Evolutionary conservation across 208 protist genomes (phyloP).

Genomic region (Trypanosomatidae sp.): DNA sequence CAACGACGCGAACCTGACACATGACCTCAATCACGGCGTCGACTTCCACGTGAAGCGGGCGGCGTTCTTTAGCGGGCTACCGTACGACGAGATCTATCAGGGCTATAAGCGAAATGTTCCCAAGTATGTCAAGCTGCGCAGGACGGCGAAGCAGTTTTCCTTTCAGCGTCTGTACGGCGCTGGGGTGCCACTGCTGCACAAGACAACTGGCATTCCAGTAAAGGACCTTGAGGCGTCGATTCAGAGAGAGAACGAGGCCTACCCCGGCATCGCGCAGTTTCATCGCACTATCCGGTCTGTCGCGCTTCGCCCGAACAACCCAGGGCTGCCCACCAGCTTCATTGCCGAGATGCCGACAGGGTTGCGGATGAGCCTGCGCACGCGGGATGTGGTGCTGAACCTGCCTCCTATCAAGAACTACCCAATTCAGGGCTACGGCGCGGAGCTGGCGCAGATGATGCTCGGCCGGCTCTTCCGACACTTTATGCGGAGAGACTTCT

Average conservation of each 20-base stretch:
- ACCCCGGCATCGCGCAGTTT: conserved; percentile 76
- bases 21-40: conserved; percentile 70
- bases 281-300: conserved; percentile 67
- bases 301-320: conserved; percentile 79
- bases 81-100: conserved; percentile 80
- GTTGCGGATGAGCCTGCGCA: conserved; percentile 69
- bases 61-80: conserved; percentile 78
- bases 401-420: conserved; percentile 89
- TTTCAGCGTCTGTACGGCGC: conserved; percentile 92
- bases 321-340: conserved; percentile 77
- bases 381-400: conserved; percentile 79
- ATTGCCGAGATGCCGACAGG: conserved; percentile 86
- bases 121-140: conserved; percentile 72
- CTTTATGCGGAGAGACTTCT: conserved; percentile 67
- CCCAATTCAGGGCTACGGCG: conserved; percentile 88
- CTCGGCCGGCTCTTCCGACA: conserved; percentile 78
- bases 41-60: conserved; percentile 91
- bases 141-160: conserved; percentile 88
- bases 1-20: conserved; percentile 58
- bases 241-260: conserved; percentile 64
- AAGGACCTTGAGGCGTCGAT: conserved; percentile 73
- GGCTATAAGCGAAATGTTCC: conserved; percentile 61
- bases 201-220: conserved; percentile 82
- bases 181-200: conserved; percentile 77
- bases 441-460: conserved; percentile 91